Base-by-base conservation (phyloP, 306 rosid species). In the Rubus idaeus region DNA sequence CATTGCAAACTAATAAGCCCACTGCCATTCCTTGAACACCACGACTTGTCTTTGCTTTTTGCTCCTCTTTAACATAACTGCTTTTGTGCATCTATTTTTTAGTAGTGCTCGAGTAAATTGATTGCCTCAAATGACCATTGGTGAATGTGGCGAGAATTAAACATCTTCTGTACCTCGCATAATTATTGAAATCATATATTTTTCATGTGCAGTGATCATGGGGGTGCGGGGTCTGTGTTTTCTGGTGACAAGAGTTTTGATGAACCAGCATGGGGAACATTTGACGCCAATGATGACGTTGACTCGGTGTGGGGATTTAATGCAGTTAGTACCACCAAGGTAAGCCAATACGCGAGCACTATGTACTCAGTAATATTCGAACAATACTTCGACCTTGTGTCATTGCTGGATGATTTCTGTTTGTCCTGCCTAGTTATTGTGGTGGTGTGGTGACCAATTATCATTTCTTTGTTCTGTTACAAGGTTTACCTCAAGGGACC, bases 251-350 rank as follows among this genome's bases (percentile, higher is more conserved):
- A 87, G 81, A 60, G 80, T 83, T 92, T 79, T 44, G 96, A 96
- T 53, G 99, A 93, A 77, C 88, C 91, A 57, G 78, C 82, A 5
- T 96, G 99, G 99, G 99, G 98, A 72, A 82, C 89, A 67, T 92
- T 89, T 50, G 99, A 93, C 80, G 21, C 86, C 40, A 93, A 93
- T 69, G 97, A 93, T 76, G 98, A 96, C 42, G 18, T 93, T 75
- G 97, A 93, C 84, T 89, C 98, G 3, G 87, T 92, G 47, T 96
- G 98, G 99, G 97, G 91, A 74, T 90, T 96, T 80, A 91, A 87
- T 79, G 67, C 90, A 20, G 80, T 64, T 69, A 84, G 85, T 86
- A 71, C 79, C 63, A 70, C 81, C 46, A 93, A 90, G 93, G 98
- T 93, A 75, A 77, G 84, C 73, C 21, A 30, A 46, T 20, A 65